A percentile compares a stretch with the other conserved stretches of the same genome.
Evolutionary conservation across 768 basidiomycete species (phyloP).

Genomic region (Boletellus emodensis): DNA sequence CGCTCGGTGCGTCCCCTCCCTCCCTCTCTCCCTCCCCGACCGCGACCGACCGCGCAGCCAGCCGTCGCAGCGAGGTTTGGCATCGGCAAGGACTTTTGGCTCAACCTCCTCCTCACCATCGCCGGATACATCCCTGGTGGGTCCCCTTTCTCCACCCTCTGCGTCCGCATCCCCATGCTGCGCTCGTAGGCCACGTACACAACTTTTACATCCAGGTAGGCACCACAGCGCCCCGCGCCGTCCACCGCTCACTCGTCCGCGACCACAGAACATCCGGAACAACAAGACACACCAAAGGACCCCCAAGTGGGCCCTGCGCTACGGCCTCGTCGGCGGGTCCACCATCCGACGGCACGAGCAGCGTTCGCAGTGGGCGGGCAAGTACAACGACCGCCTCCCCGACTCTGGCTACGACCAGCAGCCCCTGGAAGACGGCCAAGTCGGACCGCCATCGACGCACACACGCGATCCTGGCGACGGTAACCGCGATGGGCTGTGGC

Average conservation of each 20-base stretch:
- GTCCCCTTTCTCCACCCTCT: slow-evolving; percentile 10
- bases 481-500: slow-evolving; percentile 60
- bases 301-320: slow-evolving; percentile 92
- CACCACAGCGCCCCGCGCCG: not conserved
- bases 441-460: slow-evolving; percentile 16
- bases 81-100: slow-evolving; percentile 85
- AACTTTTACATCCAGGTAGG: slow-evolving; percentile 88
- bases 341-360: slow-evolving; percentile 74
- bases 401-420: slow-evolving; percentile 67
- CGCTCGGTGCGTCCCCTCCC: slow-evolving; percentile 59
- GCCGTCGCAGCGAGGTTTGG: slow-evolving; percentile 94
- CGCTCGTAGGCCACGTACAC: slow-evolving; percentile 69
- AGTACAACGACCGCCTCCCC: slow-evolving; percentile 79
- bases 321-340: slow-evolving; percentile 81
- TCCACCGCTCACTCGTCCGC: slow-evolving; percentile 6
- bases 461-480: slow-evolving; percentile 17
- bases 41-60: slow-evolving; percentile 29
- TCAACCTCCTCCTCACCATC: slow-evolving; percentile 85
- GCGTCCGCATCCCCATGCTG: slow-evolving; percentile 3
- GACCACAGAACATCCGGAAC: slow-evolving; percentile 80
- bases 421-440: slow-evolving; percentile 78
- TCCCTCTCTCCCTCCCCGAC: not conserved
- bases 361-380: slow-evolving; percentile 82
- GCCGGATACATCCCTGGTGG: slow-evolving; percentile 87
- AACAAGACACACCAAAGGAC: slow-evolving; percentile 90